A percentile compares a stretch with the other conserved stretches of the same genome.
Conservation (phyloP, 2,329 filamentous ascomycete species). For the Chaetomiaceae sp. region DNA sequence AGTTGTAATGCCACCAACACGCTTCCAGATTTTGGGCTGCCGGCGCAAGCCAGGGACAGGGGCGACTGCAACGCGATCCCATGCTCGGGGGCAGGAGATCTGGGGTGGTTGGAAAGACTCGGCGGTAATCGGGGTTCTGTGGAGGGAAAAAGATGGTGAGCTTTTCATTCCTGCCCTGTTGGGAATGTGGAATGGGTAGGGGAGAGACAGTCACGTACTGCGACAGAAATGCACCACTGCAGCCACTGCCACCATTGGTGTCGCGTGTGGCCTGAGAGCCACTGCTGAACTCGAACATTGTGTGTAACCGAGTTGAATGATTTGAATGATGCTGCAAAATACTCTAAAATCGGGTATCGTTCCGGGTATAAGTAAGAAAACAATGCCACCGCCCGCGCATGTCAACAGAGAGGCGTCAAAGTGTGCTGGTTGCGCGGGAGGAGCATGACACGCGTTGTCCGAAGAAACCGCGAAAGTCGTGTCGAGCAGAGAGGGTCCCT, state of each 20-base stretch:
- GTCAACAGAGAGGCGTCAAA: not conserved
- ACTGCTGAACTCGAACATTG: conserved; percentile 7
- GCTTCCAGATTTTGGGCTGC: conserved; percentile 31
- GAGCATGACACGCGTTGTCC: conserved; percentile 9
- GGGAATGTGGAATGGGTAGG: not conserved
- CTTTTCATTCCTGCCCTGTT: not conserved
- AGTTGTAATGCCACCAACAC: conserved; percentile 23
- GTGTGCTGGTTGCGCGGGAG: not conserved
- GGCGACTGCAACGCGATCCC: conserved; percentile 31
- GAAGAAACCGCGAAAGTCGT: conserved; percentile 17
- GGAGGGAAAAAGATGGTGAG: not conserved
- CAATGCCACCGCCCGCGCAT: not conserved
- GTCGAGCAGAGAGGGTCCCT: conserved; percentile 3
- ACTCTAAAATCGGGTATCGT: conserved; percentile 5
- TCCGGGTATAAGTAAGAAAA: conserved; percentile 4
- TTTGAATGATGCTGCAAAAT: too few relatives aligned
- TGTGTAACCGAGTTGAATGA: too few relatives aligned
- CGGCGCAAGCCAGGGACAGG: conserved; percentile 17
- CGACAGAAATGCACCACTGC: not conserved
- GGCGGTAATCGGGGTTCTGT: conserved; percentile 23
- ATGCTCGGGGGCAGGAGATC: conserved; percentile 25
- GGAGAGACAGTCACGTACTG: conserved; percentile 6
- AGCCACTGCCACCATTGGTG: too few relatives aligned
- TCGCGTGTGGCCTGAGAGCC: conserved; percentile 9
- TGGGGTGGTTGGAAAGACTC: conserved; percentile 24